Percentiles rank a stretch among this genome's conserved stretches.
These are phyloP conservation scores for Zymoseptoria ardabiliae DNA, from an alignment of 2,329 filamentous ascomycete genomes.

Conservation along the genomic window DNA sequence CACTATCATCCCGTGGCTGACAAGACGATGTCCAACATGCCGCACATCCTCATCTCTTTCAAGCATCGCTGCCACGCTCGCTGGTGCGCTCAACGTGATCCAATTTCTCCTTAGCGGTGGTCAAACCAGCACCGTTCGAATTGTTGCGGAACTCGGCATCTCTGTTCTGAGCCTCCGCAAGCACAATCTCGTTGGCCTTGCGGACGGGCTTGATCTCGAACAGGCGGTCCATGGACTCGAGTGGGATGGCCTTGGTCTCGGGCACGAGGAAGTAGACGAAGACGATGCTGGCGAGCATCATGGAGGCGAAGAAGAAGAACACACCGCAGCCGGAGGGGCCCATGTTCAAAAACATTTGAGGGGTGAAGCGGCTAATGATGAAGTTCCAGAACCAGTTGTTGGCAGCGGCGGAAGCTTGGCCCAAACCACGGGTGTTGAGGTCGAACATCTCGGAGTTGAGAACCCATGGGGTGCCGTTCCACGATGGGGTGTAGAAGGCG, in stretches of 20 bases:
- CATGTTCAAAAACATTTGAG: conserved; percentile 50
- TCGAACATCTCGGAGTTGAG: conserved; percentile 69
- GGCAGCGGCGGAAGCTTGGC: conserved; percentile 56
- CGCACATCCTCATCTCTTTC: neutral
- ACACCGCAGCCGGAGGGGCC: conserved; percentile 33
- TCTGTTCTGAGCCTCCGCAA: conserved; percentile 31
- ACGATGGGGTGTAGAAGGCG: conserved; percentile 52
- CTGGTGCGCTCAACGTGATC: conserved; percentile 24
- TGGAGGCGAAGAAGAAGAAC: conserved; percentile 42
- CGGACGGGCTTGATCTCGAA: conserved; percentile 38
- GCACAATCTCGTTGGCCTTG: conserved; percentile 35
- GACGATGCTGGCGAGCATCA: conserved; percentile 39
- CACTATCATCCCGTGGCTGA: neutral
- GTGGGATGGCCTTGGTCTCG: conserved; percentile 39
- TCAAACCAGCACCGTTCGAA: conserved; percentile 31
- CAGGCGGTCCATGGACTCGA: conserved; percentile 42
- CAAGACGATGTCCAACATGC: neutral
- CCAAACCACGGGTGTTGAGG: conserved; percentile 59
- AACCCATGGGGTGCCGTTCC: conserved; percentile 59
- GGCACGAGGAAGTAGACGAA: conserved; percentile 40
- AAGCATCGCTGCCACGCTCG: conserved; percentile 14
- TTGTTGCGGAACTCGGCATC: conserved; percentile 39
- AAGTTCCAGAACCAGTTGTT: conserved; percentile 59
- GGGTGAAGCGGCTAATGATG: conserved; percentile 60
- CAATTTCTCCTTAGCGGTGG: conserved; percentile 32